Conservation (phyloP, 768 basidiomycete species). For the Boletus coccyginus region DNA sequence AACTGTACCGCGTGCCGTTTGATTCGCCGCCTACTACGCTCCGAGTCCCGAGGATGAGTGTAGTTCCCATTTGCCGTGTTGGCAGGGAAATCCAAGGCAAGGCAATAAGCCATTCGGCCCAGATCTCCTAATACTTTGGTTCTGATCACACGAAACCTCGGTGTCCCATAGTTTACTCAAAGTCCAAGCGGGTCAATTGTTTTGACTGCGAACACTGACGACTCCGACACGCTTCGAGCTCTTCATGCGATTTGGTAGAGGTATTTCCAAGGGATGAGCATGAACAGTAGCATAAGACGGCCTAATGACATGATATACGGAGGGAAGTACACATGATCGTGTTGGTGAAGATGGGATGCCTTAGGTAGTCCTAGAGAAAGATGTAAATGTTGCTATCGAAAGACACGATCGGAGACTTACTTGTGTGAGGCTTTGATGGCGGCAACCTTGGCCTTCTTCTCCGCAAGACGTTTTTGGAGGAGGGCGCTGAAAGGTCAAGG, state of each 20-base stretch:
- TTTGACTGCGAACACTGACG: too few species aligned
- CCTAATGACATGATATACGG: constrained; percentile 22
- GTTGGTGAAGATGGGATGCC: neutral
- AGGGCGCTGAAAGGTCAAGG: constrained; percentile 44
- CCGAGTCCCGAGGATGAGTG: too few species aligned
- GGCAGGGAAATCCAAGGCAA: too few species aligned
- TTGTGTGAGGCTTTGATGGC: constrained; percentile 85
- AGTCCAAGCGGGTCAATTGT: too few species aligned
- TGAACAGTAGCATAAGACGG: constrained; percentile 18
- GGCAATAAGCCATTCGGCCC: too few species aligned
- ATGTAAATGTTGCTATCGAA: neutral
- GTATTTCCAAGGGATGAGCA: constrained; percentile 4
- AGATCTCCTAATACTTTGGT: too few species aligned
- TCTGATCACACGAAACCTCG: too few species aligned
- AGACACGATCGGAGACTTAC: constrained; percentile 31
- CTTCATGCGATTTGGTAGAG: neutral
- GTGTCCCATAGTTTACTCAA: too few species aligned
- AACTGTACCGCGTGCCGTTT: too few species aligned
- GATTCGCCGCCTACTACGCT: too few species aligned
- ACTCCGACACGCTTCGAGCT: too few species aligned
- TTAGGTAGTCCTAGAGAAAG: constrained; percentile 20
- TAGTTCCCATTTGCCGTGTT: too few species aligned
- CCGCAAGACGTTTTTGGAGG: constrained; percentile 84
- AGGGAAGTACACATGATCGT: constrained; percentile 12
- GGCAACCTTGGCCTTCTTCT: constrained; percentile 90